Base-by-base conservation (phyloP, 306 rosid species). In the Quercus agrifolia region DNA sequence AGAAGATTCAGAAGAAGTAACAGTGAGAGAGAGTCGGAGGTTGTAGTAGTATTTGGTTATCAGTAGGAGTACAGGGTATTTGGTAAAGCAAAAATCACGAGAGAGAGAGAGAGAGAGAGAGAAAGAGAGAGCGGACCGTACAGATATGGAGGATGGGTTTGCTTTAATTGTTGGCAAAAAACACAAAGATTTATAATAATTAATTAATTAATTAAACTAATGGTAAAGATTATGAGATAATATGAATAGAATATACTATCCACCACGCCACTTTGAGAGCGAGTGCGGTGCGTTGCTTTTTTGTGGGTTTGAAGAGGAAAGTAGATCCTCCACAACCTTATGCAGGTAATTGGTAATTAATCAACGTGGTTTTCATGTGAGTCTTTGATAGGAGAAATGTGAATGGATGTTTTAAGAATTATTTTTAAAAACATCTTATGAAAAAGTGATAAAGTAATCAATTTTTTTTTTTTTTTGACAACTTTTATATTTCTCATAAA, bases 141-240 rank as follows among this genome's bases (percentile, higher is more conserved):
- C 77, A 13, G 70, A 23, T 66, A 74, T 67, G 70, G 73, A 1
- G 57, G 82, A 63, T 71, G 20, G 81, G 63, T 59, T 87, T 70
- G 87, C 89, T 87, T 92, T 81, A 46, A 84, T 49, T 70, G 82
- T 62, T 70, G 88, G 83, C 88, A 73, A 88, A 88, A 49, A 69
- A 1, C 21, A 27, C 1, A 13, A 13, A 17, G 56, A 70, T 38
- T 68, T n/a, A 46, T n/a, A 46, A 25, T 3, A 20, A 72, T 15
- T 27, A 54, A 23, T 73, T 30, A 54, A 46, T 57, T 33, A 41
- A 11, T 21, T 20, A 54, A 62, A 13, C 69, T 15, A 57, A 17
- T 52, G 44, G 63, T 28, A 52, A 54, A 15, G 14, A 64, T 66
- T 9, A 67, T 33, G 44, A 20, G 23, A n/a, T 61, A 56, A 28